A percentile compares a stretch with the other conserved stretches of the same genome.
phyloP scores from a whole-genome alignment of 768 basidiomycete genomes.

The Lactifluus subvellereus region DNA sequence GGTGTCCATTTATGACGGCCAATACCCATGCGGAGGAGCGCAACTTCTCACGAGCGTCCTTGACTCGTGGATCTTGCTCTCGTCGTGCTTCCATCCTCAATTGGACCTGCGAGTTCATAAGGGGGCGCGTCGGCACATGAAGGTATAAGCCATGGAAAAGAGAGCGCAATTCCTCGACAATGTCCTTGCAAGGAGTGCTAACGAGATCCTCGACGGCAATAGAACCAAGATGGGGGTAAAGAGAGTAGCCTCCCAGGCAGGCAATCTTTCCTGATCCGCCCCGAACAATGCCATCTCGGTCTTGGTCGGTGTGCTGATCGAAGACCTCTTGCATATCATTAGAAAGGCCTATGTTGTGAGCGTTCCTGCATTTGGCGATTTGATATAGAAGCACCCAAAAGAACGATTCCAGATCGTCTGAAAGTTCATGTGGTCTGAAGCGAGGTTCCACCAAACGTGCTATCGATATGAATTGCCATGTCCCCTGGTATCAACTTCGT shows the following conservation, averaged over 20 bases:
- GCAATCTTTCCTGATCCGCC: background rate
- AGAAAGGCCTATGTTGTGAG: background rate
- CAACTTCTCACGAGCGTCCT: background rate
- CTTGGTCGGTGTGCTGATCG: background rate
- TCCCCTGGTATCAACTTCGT: constrained; percentile 8
- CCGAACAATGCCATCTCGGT: background rate
- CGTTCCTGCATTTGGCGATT: background rate
- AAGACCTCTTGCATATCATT: background rate
- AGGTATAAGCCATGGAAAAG: background rate
- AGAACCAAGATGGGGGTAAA: no score
- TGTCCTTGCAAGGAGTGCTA: background rate
- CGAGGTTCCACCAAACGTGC: background rate
- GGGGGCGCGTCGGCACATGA: background rate
- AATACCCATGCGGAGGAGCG: background rate
- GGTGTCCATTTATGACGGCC: background rate
- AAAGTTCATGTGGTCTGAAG: background rate
- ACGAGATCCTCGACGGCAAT: background rate
- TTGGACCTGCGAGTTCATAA: no score
- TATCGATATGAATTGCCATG: constrained; percentile 23
- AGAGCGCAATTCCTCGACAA: background rate
- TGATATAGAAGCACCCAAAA: constrained; percentile 18
- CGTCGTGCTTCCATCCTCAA: background rate
- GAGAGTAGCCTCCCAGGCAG: background rate
- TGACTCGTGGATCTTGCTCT: background rate
- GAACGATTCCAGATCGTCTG: constrained; percentile 24